A percentile compares a stretch with the other conserved stretches of the same genome.
These are phyloP conservation scores for Hyphopichia buzzinii DNA, from an alignment of 1,139 yeast genomes.

Conservation along the genomic window DNA sequence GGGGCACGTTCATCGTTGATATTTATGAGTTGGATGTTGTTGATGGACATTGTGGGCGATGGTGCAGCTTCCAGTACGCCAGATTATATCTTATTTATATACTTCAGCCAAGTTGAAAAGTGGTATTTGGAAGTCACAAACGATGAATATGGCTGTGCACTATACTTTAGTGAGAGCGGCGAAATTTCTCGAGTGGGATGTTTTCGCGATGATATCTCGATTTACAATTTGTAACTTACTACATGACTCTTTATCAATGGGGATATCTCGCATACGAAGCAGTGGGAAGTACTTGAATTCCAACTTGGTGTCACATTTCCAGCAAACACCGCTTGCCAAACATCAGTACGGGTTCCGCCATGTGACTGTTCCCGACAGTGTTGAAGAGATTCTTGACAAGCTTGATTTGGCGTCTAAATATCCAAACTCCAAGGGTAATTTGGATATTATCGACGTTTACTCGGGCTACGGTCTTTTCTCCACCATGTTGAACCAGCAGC, in stretches of 20 bases:
- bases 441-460: constrained; percentile 66
- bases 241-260: too few relatives aligned
- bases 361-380: constrained; percentile 21
- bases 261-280: too few relatives aligned
- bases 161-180: too few relatives aligned
- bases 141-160: too few relatives aligned
- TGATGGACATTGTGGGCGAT: constrained; percentile 4
- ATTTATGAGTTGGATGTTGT: neutral
- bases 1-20: neutral
- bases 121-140: too few relatives aligned
- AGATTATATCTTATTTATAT: too few relatives aligned
- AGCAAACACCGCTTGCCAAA: constrained; percentile 17
- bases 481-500: constrained; percentile 51
- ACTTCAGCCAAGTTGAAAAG: too few relatives aligned
- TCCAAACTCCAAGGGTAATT: constrained; percentile 31
- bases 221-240: too few relatives aligned
- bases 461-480: constrained; percentile 56
- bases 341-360: constrained; percentile 21
- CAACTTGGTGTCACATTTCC: neutral
- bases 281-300: neutral
- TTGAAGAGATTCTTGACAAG: constrained; percentile 42
- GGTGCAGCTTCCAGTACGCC: too few relatives aligned
- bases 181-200: too few relatives aligned
- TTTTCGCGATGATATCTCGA: too few relatives aligned
- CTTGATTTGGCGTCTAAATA: constrained; percentile 42